These are phyloP conservation scores for Umbellularia californica DNA, from an alignment of 164 flowering plant genomes.

Conservation along the genomic window DNA sequence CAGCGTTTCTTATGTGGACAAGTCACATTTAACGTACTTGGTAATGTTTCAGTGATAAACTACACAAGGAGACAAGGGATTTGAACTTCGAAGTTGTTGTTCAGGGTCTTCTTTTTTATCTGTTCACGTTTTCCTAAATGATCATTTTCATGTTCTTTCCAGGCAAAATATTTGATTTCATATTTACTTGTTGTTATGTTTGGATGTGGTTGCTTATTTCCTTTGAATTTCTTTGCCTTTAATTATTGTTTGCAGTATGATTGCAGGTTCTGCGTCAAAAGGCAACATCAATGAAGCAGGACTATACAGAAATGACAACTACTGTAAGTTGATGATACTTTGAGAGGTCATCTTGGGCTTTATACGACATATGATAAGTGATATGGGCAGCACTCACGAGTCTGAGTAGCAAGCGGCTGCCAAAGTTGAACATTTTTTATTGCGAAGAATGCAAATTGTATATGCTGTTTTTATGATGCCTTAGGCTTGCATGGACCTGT, in stretches of 20 bases:
- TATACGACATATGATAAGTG: no score
- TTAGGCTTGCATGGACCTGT: no score
- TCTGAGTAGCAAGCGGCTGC: no score
- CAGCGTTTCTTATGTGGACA: not conserved
- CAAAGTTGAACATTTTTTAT: no score
- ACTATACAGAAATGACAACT: slow-evolving; percentile 78
- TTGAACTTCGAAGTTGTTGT: slow-evolving; percentile 97
- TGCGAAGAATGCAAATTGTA: no score
- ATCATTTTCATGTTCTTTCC: not conserved
- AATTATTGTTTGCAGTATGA: slow-evolving; percentile 35
- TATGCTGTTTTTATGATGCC: no score
- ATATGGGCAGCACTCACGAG: no score
- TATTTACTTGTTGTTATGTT: not conserved
- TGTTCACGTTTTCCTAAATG: slow-evolving; percentile 1
- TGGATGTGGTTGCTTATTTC: not conserved
- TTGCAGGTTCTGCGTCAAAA: slow-evolving; percentile 96
- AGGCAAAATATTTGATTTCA: not conserved
- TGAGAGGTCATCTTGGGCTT: not conserved
- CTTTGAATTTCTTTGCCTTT: slow-evolving; percentile 10
- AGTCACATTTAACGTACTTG: not conserved
- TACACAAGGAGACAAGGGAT: slow-evolving; percentile 90
- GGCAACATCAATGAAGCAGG: slow-evolving; percentile 98
- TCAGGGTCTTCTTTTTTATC: slow-evolving; percentile 65
- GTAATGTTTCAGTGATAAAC: slow-evolving; percentile 69
- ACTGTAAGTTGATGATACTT: slow-evolving; percentile 44